Evolutionary conservation across 768 basidiomycete genomes (phyloP), one percentile per base, ranked within the genome.

Genomic region (Amylocystis lapponica): DNA sequence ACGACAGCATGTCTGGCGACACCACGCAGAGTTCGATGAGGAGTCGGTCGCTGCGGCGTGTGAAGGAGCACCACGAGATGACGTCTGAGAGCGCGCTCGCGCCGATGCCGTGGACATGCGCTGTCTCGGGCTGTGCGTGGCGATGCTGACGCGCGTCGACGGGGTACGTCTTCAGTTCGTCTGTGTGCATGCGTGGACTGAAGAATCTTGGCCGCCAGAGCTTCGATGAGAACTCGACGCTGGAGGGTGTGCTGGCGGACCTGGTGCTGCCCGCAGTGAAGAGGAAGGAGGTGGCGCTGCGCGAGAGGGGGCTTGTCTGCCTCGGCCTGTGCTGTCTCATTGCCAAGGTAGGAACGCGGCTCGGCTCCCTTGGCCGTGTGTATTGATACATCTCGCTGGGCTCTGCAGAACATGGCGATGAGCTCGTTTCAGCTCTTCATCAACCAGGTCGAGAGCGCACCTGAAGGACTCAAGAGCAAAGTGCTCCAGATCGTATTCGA

Each of bases 241-340:
- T 78, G 33, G 67, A 73, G 40, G 75, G 75, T 29, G 52, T 78
- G 17, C 54, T 76, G 5, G 63, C 69, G 10, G 72, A 75, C 45
- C 59, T 78, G 23, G 71, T 76, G 46, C 63, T 75, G 8, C 75
- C 75, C 6, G 61, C 71, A 13, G 68, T 76, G 20, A 56, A 63
- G 50, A 68, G 69, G 47, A 75, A 73, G 57, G 71, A 73, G 36
- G 20, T 45, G 10, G 36, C 61, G 5, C 52, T 75, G 21, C 60
- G 74, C 16, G 71, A 75, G 48, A 58, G 67, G 41, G 75, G 74
- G 3, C 45, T 77, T 19, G 56, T 72, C 35, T 68, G 69, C 37
- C 60, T 77, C 6, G 75, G 74, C 0, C 54, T 77, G 7, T 71
- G 70, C 54, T 71, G 68, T 45, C 63, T 76, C 38, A 71, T 76